Evolutionary conservation across 768 basidiomycete genomes (phyloP), one percentile per base, ranked within the genome.

Genomic region (Mrakia blollopis): DNA sequence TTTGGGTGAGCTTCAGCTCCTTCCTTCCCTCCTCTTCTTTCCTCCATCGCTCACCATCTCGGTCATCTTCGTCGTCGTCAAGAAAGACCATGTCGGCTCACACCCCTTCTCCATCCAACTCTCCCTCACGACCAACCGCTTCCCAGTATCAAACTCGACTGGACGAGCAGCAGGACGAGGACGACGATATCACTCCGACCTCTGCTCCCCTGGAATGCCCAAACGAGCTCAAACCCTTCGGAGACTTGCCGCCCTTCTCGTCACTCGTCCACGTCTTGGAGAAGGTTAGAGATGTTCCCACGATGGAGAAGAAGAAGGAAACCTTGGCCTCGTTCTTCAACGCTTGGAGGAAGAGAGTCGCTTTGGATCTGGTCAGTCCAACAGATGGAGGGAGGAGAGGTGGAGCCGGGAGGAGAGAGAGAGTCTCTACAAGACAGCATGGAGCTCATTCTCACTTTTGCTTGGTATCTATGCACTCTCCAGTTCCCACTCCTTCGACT

Each of bases 401-500:
- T 21, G 67, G 67, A 47, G 44, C 44, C 14, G 5, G 11, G 39
- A 44, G 2, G 44, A 37, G 44, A n/a, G 21, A 11, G 5, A n/a
- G 37, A 16, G 28, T 39, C 68, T 14, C 28, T 41, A 25, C 23
- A 21, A 14, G 41, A 23, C 9, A n/a, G n/a, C 7, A 14, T 50
- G 8, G 44, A 28, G 41, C 76, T 67, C 14, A 35, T 16, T 23
- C 9, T 14, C 14, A 14, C 16, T 21, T 39, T 2, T 63, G 11
- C n/a, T 8, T 39, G 28, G 35, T 41, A 6, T 50, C 47, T 10
- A 5, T n/a, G 0, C 30, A 41, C n/a, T 14, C 9, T 21, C 25
- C 16, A 78, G 47, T 98, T 92, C 83, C 95, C 96, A 7, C 89
- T 94, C 41, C 85, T 98, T 68, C 89, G 94, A 44, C 86, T 99